Evolutionary conservation across 768 basidiomycete species (phyloP).

Genomic region (Cubamyces lactineus): DNA sequence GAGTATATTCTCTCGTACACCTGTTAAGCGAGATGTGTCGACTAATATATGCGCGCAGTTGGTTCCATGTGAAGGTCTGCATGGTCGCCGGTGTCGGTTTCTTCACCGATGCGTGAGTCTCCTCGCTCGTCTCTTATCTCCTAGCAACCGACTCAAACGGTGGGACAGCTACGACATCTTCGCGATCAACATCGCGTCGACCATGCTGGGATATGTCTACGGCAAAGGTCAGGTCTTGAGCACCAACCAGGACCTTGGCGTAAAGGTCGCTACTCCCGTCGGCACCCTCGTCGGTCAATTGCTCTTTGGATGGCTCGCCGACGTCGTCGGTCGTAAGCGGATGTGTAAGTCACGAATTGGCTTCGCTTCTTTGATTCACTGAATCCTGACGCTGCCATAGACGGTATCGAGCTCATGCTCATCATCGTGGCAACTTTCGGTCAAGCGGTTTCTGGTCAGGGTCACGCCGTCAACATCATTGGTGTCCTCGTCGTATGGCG

Average conservation of each 20-base stretch:
- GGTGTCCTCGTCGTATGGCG: constrained; percentile 85
- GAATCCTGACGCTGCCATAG: constrained; percentile 35
- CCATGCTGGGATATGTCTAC: constrained; percentile 86
- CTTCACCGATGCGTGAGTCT: constrained; percentile 63
- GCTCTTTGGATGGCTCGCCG: constrained; percentile 81
- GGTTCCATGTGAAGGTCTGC: constrained; percentile 79
- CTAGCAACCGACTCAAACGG: background rate
- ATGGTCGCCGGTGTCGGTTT: constrained; percentile 77
- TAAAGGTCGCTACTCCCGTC: constrained; percentile 78
- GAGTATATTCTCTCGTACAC: constrained; percentile 31
- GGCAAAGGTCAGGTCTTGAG: constrained; percentile 45
- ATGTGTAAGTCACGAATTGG: constrained; percentile 63
- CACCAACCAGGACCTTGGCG: constrained; percentile 69
- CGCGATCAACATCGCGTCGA: constrained; percentile 83
- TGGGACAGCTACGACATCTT: constrained; percentile 75
- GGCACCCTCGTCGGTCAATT: constrained; percentile 78
- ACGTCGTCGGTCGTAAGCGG: constrained; percentile 72
- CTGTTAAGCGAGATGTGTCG: background rate
- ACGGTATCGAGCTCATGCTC: constrained; percentile 77
- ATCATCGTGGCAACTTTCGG: constrained; percentile 82
- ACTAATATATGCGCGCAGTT: constrained; percentile 42
- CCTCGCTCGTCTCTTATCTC: background rate
- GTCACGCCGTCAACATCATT: constrained; percentile 69
- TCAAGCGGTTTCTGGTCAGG: constrained; percentile 74
- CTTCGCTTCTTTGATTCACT: background rate